Base-by-base conservation (phyloP, 1,284 basidiomycete genomes). In the Heterobasidion occidentale region DNA sequence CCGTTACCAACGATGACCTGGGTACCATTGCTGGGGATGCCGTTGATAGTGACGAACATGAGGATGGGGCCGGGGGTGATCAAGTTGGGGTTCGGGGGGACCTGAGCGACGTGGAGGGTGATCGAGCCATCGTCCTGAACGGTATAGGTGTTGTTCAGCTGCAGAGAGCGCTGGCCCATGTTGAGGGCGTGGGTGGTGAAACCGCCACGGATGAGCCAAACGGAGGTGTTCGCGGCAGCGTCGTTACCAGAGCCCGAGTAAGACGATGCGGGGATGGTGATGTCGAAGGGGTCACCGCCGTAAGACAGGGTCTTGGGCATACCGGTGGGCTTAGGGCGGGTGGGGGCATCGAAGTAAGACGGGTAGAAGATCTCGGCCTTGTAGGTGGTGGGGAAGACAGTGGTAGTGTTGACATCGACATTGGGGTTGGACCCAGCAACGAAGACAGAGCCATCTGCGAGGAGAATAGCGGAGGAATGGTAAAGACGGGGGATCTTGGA, bases 181-280 rank as follows among this genome's bases (percentile, higher is more conserved):
- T 95, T 95, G 84, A 98, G 91, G 33, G 86, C 94, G 70, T 98
- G 95, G 0, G 94, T 98, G 1, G 92, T 92, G 77, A 94, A 98
- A 7, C 95, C 95, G 35, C 86, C 81, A 58, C 96, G 89, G 59
- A 92, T 77, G 62, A 98, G 72, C 56, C 86, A 83, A 17, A 95
- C 88, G 19, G 84, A 88, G 46, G 94, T 90, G 63, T 86, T 86
- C 56, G 84, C 81, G 12, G 86, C 88, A 3, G 86, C 88, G 55
- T 79, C 76, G 62, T 88, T 86, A 20, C 81, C 77, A 5, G 84
- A 75, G 17, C 88, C 86, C 4, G 78, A 75, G 62, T 87, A 90
- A 12, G 85, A 86, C 0, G 67, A 71, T 0, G 82, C 65, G n/a
- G 86, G 79, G 52, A 90, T 66, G 1, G 75, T 79, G 63, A 88